Evolutionary conservation across 352 stramenopile species (phyloP).

Genomic region (Pythium phragmitis): DNA sequence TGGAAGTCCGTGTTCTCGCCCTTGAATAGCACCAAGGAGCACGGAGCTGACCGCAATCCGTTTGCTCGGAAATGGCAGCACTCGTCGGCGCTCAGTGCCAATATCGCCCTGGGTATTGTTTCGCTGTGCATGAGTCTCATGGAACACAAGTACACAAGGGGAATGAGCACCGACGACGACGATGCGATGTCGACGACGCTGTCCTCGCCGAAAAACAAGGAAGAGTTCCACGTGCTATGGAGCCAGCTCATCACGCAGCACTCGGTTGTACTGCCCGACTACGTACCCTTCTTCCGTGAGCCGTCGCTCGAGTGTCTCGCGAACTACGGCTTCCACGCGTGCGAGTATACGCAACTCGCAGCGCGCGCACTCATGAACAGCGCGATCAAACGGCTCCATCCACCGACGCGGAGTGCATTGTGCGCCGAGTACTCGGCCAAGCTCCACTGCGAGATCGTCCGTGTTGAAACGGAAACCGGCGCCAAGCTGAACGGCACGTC

Average conservation of each 20-base stretch:
- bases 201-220: conserved; percentile 59
- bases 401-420: conserved; percentile 39
- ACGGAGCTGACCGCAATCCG: conserved; percentile 20
- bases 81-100: conserved; percentile 66
- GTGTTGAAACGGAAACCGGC: conserved; percentile 64
- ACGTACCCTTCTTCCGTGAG: conserved; percentile 63
- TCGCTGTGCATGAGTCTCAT: conserved; percentile 84
- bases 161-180: conserved; percentile 7
- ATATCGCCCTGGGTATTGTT: conserved; percentile 63
- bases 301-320: conserved; percentile 73
- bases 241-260: conserved; percentile 86
- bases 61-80: conserved; percentile 76
- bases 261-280: conserved; percentile 76
- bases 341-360: conserved; percentile 74
- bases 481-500: conserved; percentile 35
- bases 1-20: conserved; percentile 37
- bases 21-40: conserved; percentile 1
- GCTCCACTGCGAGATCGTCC: conserved; percentile 75
- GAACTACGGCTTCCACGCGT: conserved; percentile 72
- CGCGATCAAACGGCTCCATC: conserved; percentile 70
- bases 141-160: conserved; percentile 67
- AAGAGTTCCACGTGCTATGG: conserved; percentile 85
- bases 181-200: conserved; percentile 4
- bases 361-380: conserved; percentile 68
- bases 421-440: conserved; percentile 79